Conservation (phyloP, 176 grass and related monocot genomes). For the Avena sativa region DNA sequence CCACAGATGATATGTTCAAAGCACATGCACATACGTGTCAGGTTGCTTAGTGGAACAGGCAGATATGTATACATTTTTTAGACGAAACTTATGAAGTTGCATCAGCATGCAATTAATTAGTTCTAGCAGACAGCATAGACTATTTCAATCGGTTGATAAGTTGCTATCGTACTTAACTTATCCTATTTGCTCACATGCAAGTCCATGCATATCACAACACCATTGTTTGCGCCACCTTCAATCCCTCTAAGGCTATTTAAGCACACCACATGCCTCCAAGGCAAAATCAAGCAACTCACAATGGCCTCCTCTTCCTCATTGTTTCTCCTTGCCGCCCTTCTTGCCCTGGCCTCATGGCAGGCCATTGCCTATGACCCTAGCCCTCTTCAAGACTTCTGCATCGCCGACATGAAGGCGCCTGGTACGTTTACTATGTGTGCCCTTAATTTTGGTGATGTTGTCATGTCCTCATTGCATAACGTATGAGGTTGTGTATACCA, state of each 20-base stretch:
- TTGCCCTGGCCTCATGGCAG: neutral
- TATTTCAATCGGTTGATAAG: neutral
- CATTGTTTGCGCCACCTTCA: neutral
- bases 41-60: neutral
- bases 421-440: neutral
- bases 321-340: neutral
- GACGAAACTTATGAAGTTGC: neutral
- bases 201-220: neutral
- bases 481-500: neutral
- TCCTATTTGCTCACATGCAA: constrained; percentile 16
- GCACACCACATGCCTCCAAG: neutral
- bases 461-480: neutral
- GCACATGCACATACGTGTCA: neutral
- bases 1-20: too few relatives aligned
- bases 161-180: neutral
- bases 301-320: constrained; percentile 15
- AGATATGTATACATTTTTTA: neutral
- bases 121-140: neutral
- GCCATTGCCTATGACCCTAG: neutral
- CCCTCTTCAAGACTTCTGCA: constrained; percentile 14
- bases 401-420: neutral
- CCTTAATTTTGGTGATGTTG: neutral
- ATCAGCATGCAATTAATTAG: neutral
- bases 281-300: neutral
- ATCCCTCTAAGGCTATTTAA: constrained; percentile 6